Evolutionary conservation across 2,329 filamentous ascomycete species (phyloP).

Genomic region (Amylocarpus encephaloides): DNA sequence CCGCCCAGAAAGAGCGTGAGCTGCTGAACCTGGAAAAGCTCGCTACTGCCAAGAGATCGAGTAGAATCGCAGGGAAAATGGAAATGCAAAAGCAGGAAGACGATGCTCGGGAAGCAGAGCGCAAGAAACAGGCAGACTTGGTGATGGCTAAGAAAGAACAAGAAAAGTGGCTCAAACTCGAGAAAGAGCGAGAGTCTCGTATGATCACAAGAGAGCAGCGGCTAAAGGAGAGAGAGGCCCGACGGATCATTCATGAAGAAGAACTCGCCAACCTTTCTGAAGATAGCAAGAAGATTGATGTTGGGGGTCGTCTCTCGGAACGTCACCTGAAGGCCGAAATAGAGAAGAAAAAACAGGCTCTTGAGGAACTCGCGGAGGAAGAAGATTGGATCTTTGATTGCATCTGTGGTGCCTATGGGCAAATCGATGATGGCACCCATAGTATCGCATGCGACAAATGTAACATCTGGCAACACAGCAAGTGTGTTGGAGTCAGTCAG

Average conservation of each 20-base stretch:
- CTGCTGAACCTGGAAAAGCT: conserved; percentile 76
- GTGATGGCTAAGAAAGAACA: conserved; percentile 61
- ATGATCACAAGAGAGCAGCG: conserved; percentile 81
- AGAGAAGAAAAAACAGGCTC: conserved; percentile 68
- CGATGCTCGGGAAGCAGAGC: conserved; percentile 63
- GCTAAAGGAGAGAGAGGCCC: conserved; percentile 76
- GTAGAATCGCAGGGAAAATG: conserved; percentile 73
- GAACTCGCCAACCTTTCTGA: conserved; percentile 75
- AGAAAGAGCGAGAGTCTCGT: conserved; percentile 70
- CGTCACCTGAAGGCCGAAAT: conserved; percentile 77
- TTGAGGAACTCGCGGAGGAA: conserved; percentile 60
- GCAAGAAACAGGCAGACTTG: conserved; percentile 58
- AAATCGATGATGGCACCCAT: conserved; percentile 90
- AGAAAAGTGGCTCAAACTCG: conserved; percentile 49
- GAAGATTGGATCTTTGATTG: conserved; percentile 96
- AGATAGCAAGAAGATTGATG: conserved; percentile 56
- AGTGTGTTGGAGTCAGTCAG: conserved; percentile 76
- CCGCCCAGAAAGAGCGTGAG: conserved; percentile 66
- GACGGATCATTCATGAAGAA: conserved; percentile 76
- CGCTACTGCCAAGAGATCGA: conserved; percentile 90
- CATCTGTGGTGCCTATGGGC: conserved; percentile 80
- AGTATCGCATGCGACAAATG: conserved; percentile 92
- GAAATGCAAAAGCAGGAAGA: conserved; percentile 74
- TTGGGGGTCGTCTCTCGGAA: conserved; percentile 62
- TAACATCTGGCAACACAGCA: conserved; percentile 95